Percentiles rank a stretch among this genome's conserved stretches.
Conservation (phyloP, 768 basidiomycete species). For the Phylloporus sp. region DNA sequence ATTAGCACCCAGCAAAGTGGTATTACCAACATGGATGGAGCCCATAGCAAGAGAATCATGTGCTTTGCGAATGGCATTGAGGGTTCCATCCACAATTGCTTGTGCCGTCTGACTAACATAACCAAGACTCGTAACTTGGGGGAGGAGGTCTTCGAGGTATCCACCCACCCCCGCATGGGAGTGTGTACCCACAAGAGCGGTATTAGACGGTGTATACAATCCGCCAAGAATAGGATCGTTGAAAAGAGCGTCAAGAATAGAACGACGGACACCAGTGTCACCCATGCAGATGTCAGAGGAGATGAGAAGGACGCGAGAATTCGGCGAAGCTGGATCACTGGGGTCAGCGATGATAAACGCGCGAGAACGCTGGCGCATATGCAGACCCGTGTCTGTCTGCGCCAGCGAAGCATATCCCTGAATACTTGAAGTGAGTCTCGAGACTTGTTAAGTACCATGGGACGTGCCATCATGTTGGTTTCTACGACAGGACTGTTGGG, state of each 20-base stretch:
- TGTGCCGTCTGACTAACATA: slow-evolving; percentile 69
- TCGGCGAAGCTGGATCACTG: slow-evolving; percentile 30
- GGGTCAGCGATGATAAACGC: slow-evolving; percentile 68
- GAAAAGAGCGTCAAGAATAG: slow-evolving; percentile 57
- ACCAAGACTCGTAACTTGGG: slow-evolving; percentile 70
- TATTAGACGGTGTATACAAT: slow-evolving; percentile 65
- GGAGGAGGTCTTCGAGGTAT: slow-evolving; percentile 74
- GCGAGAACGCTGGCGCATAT: slow-evolving; percentile 76
- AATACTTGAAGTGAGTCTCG: background rate
- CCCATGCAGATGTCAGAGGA: slow-evolving; percentile 86
- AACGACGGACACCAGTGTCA: slow-evolving; percentile 69
- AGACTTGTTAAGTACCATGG: background rate
- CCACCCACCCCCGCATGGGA: slow-evolving; percentile 76
- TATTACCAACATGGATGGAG: slow-evolving; percentile 60
- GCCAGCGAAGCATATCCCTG: slow-evolving; percentile 64
- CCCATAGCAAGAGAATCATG: slow-evolving; percentile 61
- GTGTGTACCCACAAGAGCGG: slow-evolving; percentile 74
- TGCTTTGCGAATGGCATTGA: slow-evolving; percentile 64
- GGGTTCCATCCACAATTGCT: slow-evolving; percentile 68
- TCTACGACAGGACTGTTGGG: slow-evolving; percentile 63
- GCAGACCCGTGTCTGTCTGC: slow-evolving; percentile 71
- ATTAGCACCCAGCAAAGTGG: slow-evolving; percentile 64
- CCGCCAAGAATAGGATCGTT: slow-evolving; percentile 48
- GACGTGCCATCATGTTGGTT: slow-evolving; percentile 74
- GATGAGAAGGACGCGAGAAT: slow-evolving; percentile 67